Conservation (phyloP, 75 land plant species). For the Pinus tabuliformis region DNA sequence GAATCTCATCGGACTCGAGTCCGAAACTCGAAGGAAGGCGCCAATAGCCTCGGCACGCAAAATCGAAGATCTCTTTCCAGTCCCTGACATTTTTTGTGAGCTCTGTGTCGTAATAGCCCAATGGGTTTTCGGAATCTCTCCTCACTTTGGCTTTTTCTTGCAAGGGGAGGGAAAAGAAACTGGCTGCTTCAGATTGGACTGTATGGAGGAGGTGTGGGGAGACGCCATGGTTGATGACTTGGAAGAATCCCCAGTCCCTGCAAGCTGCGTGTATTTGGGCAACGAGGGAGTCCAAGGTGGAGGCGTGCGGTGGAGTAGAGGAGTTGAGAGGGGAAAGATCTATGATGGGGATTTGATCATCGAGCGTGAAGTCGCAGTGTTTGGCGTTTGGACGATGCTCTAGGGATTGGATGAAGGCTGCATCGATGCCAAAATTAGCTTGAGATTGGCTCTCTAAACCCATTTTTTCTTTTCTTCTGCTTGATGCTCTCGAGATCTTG, state of each 20-base stretch:
- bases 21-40: constrained; percentile 25
- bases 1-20: constrained; percentile 11
- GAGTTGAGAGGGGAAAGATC: no score
- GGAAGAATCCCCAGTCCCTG: constrained; percentile 88
- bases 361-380: background rate
- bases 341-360: background rate
- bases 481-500: no score
- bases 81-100: constrained; percentile 89
- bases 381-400: background rate
- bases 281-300: background rate
- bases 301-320: no score
- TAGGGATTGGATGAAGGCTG: constrained; percentile 1
- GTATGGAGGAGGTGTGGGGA: constrained; percentile 35
- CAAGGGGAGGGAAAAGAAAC: constrained; percentile 57
- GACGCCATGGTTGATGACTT: constrained; percentile 82
- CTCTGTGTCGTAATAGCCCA: constrained; percentile 81
- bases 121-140: constrained; percentile 44
- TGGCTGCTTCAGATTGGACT: constrained; percentile 29
- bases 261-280: constrained; percentile 45
- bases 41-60: constrained; percentile 15
- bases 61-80: constrained; percentile 93
- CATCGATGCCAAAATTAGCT: background rate
- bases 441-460: no score
- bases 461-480: no score
- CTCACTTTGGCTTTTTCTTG: constrained; percentile 49